Base-by-base conservation (phyloP, 208 protist genomes). In the Trypanosoma melophagium region DNA sequence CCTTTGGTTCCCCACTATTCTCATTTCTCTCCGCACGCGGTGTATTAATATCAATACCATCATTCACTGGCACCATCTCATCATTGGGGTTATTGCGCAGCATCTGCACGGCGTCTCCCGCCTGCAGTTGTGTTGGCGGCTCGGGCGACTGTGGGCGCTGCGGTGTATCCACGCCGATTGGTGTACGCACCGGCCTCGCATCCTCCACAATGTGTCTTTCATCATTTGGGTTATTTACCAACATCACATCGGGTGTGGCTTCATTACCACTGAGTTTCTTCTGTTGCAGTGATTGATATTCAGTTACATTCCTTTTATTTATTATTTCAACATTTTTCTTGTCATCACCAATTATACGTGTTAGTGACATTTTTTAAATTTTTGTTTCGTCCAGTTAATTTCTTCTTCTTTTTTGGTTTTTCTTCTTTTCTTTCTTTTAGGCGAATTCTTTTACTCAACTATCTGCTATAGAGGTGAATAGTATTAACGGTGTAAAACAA, bases 51-150 rank as follows among this genome's bases (percentile, higher is more conserved):
- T 67, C 73, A 47, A 91, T 84, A 9, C 69, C 77, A 24, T 80
- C 77, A 19, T 67, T 74, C 35, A 97, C 79, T 9, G 82, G 81
- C 4, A 97, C 66, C 1, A 80, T 72, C 73, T 97, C 94, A 70
- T 97, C 94, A 71, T 90, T 94, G 0, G 87, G 87, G 63, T 97
- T 86, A 80, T 97, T 97, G 31, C 38, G 40, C 24, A 97, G 56
- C 42, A 69, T 54, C 12, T 57, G 59, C 17, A 49, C 10, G n/a
- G 24, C 49, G 1, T 45, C 40, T 17, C 60, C 41, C 7, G 2
- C 3, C 5, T 47, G 55, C 47, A 40, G 16, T 5, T 17, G 3
- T 19, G 25, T 21, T 42, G 13, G 53, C 44, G 22, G 21, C 8
- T 59, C 22, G 14, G 41, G 59, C 42, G 58, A 35, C 55, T 1